Evolutionary conservation across 805 yeast species (phyloP).

Genomic region (Isabelozyma pseudorhagii): DNA sequence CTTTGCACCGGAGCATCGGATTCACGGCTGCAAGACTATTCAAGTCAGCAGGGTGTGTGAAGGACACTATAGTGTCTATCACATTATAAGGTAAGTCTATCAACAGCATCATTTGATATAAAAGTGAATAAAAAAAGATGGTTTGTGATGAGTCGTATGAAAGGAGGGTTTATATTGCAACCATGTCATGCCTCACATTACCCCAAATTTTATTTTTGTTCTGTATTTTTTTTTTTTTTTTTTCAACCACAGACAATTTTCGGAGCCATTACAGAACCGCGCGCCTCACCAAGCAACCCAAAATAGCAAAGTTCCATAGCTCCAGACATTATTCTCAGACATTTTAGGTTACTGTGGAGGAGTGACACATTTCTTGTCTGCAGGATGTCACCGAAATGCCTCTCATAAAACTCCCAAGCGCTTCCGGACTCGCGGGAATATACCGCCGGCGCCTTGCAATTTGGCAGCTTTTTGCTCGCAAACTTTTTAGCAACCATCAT

Average conservation of each 20-base stretch:
- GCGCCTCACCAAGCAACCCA: background rate
- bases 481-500: background rate
- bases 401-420: background rate
- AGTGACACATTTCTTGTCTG: background rate
- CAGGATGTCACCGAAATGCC: background rate
- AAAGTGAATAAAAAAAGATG: background rate
- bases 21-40: conserved; percentile 4
- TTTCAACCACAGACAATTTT: background rate
- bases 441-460: background rate
- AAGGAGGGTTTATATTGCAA: background rate
- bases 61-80: conserved; percentile 6
- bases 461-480: background rate
- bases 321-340: background rate
- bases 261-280: background rate
- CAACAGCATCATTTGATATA: background rate
- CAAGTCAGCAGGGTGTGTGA: conserved; percentile 3
- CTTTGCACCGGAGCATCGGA: conserved; percentile 5
- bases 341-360: conserved; percentile 12
- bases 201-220: background rate
- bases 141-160: background rate
- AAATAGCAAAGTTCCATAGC: background rate
- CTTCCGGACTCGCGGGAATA: background rate
- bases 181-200: background rate
- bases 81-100: conserved; percentile 9
- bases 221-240: background rate